Base-by-base conservation (phyloP, 2,329 filamentous ascomycete genomes). In the Thermothelomyces thermophilus region DNA sequence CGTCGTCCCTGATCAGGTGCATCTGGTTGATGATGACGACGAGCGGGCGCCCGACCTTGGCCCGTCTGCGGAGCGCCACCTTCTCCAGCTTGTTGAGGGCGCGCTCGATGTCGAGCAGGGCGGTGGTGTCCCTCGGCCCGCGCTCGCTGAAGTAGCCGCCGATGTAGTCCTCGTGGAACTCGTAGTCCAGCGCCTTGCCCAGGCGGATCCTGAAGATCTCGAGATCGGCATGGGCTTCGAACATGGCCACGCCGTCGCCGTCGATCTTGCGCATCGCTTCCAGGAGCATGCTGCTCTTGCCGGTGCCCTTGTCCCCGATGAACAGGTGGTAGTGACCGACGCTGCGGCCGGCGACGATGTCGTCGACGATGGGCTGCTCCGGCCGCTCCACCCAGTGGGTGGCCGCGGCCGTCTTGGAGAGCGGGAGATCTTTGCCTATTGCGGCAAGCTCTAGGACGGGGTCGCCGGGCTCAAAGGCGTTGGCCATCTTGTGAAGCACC, bases 81-180 rank as follows among this genome's bases (percentile, higher is more conserved):
- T 98, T 98, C 64, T 98, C 93, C 10, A 98, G 73, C 69, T 98
- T 98, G 75, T 98, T 98, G 66, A 98, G 84, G 0, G 93, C 93
- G 24, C 93, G 82, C 65, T 98, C 93, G 55, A 98, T 96, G 64
- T 98, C 93, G 1, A 98, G 76, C 30, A 98, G 73, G 4, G 93
- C 90, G 0, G 89, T 95, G 3, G 88, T 90, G 62, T 98, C 93
- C 37, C 93, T 80, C 0, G 93, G 93, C 0, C 93, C 93, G 26
- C 87, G 82, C 62, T 98, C 95, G 52, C 87, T 95, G 68, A 98
- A 98, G 53, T 98, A 86, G 5, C 87, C 88, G 39, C 93, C 93
- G 55, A 98, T 96, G 63, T 95, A 96, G 71, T 98, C 93, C 70
- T 97, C 93, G 64, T 97, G 89, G 61, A 87, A 98, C 64, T 98